Evolutionary conservation across 805 yeast species (phyloP).

Genomic region (Lipomyces yamanashiensis): DNA sequence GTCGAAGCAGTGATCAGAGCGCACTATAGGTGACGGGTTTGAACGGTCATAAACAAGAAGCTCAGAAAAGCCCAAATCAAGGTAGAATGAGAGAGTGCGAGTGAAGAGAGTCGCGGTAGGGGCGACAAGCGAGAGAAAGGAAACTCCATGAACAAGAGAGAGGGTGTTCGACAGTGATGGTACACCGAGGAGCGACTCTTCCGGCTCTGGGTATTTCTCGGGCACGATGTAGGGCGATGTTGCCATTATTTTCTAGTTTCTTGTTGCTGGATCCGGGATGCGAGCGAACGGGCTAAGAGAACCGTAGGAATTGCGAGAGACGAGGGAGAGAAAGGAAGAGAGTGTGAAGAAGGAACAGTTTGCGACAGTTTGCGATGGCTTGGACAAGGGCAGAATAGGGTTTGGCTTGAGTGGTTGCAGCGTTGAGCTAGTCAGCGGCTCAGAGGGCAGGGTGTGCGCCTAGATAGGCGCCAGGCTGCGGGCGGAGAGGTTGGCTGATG

Average conservation of each 20-base stretch:
- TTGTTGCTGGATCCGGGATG: too few relatives aligned
- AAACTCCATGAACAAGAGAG: slow-evolving; percentile 58
- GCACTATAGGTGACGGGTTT: slow-evolving; percentile 18
- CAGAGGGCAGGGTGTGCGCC: too few relatives aligned
- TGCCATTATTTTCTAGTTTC: slow-evolving; percentile 6
- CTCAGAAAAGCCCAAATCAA: slow-evolving; percentile 50
- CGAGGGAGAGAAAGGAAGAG: too few relatives aligned
- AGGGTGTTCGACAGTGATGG: slow-evolving; percentile 10
- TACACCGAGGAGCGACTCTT: neutral
- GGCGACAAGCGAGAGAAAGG: slow-evolving; percentile 60
- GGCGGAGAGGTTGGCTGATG: too few relatives aligned
- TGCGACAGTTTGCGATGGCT: too few relatives aligned
- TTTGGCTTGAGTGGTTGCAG: too few relatives aligned
- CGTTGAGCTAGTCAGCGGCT: too few relatives aligned
- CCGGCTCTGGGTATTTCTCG: neutral
- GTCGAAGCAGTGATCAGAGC: slow-evolving; percentile 37
- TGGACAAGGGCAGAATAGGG: too few relatives aligned
- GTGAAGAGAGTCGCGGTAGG: slow-evolving; percentile 52
- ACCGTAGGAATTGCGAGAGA: too few relatives aligned
- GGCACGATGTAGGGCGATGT: slow-evolving; percentile 34
- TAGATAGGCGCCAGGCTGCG: too few relatives aligned
- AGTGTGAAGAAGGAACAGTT: too few relatives aligned
- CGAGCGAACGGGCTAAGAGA: too few relatives aligned
- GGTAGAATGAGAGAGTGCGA: slow-evolving; percentile 62
- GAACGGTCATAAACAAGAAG: slow-evolving; percentile 46